A percentile compares a stretch with the other conserved stretches of the same genome.
Conservation (phyloP, 2,329 filamentous ascomycete genomes). For the Monilinia aucupariae region DNA sequence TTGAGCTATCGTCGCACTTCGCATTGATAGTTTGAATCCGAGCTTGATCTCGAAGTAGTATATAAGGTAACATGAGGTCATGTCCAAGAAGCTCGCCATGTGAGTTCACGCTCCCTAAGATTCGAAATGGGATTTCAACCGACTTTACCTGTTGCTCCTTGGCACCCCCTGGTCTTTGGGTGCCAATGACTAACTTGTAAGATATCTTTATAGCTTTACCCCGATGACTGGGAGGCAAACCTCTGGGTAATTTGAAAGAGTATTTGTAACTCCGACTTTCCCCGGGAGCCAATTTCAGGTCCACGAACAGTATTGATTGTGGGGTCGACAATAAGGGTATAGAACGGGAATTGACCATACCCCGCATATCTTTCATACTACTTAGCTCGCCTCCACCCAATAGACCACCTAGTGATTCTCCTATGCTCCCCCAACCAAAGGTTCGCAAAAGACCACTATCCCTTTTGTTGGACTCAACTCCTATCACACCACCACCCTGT, state of each 20-base stretch:
- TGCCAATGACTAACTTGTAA: constrained; percentile 87
- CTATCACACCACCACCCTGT: constrained; percentile 81
- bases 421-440: constrained; percentile 83
- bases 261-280: constrained; percentile 87
- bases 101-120: constrained; percentile 86
- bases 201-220: constrained; percentile 91
- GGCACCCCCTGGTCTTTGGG: constrained; percentile 73
- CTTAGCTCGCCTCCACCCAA: constrained; percentile 84
- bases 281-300: constrained; percentile 78
- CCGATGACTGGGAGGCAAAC: constrained; percentile 83
- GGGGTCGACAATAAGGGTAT: constrained; percentile 91
- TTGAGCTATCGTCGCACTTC: constrained; percentile 16
- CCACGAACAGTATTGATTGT: constrained; percentile 92
- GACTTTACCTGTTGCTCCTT: constrained; percentile 80
- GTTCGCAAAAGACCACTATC: constrained; percentile 75
- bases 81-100: constrained; percentile 86
- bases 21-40: constrained; percentile 29
- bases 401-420: constrained; percentile 80
- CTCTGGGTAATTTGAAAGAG: constrained; percentile 76
- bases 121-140: constrained; percentile 88
- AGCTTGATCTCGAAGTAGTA: constrained; percentile 80
- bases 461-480: constrained; percentile 65
- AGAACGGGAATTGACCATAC: constrained; percentile 75
- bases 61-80: constrained; percentile 90
- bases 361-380: constrained; percentile 92